Evolutionary conservation across 179 eudicot genomes (phyloP).

Genomic region (Vitellaria paradoxa): DNA sequence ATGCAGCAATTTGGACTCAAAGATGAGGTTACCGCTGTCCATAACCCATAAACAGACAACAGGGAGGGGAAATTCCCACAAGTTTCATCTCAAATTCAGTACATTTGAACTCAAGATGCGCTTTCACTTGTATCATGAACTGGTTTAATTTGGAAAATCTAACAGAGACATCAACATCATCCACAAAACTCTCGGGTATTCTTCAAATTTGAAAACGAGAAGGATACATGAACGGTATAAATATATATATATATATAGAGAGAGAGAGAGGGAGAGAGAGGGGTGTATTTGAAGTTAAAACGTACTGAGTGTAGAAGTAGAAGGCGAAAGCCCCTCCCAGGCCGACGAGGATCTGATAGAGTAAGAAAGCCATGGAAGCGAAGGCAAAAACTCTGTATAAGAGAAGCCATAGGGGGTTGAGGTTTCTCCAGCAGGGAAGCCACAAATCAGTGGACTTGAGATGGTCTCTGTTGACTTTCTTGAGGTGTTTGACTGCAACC

Average conservation of each 20-base stretch:
- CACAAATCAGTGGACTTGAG: constrained; percentile 35
- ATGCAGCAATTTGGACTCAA: not conserved
- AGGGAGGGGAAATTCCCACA: not conserved
- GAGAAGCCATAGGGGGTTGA: constrained; percentile 63
- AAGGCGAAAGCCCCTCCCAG: constrained; percentile 46
- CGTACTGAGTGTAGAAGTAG: constrained; percentile 87
- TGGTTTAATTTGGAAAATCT: not conserved
- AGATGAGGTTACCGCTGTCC: not conserved
- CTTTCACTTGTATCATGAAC: no score
- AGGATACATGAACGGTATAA: no score
- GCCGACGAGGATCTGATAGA: constrained; percentile 33
- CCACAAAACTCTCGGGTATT: not conserved
- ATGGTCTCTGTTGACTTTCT: not conserved
- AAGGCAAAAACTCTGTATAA: constrained; percentile 59
- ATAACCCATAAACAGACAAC: no score
- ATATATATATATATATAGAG: no score
- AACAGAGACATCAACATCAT: no score
- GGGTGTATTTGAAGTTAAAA: not conserved
- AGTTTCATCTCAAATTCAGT: not conserved
- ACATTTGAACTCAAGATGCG: not conserved
- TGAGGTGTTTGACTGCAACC: constrained; percentile 26
- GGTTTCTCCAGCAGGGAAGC: constrained; percentile 67
- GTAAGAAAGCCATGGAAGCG: constrained; percentile 51
- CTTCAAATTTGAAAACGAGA: not conserved
- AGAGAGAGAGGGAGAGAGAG: not conserved